These are phyloP conservation scores for Haplosporangium sp. DNA, from an alignment of 371 early-diverging fungal genomes.

Conservation along the genomic window DNA sequence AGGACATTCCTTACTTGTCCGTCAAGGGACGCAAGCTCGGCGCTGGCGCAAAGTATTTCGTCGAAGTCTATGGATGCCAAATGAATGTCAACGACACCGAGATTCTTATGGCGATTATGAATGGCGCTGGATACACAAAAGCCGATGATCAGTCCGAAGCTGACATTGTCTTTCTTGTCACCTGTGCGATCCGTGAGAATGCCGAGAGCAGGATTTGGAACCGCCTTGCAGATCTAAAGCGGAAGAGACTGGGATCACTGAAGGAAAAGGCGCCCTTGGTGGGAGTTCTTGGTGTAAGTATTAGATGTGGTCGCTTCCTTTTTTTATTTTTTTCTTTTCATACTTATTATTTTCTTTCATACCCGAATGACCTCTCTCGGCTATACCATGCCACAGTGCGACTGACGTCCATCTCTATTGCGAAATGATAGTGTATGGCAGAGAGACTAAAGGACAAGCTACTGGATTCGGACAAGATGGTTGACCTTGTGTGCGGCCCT, in stretches of 20 bases:
- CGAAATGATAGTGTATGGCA: constrained; percentile 71
- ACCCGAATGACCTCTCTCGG: not conserved
- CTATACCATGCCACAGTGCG: not conserved
- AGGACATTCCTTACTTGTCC: constrained; percentile 67
- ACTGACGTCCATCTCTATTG: not conserved
- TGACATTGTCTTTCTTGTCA: constrained; percentile 80
- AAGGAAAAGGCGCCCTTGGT: constrained; percentile 70
- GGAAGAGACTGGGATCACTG: constrained; percentile 63
- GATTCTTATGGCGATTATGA: constrained; percentile 80
- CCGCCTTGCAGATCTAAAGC: constrained; percentile 68
- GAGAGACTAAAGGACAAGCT: constrained; percentile 80
- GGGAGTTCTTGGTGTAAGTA: constrained; percentile 79
- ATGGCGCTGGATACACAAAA: constrained; percentile 74
- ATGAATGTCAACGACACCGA: constrained; percentile 88
- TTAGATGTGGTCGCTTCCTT: too few relatives aligned
- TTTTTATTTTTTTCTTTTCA: not conserved
- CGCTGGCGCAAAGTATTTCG: constrained; percentile 64
- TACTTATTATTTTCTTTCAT: not conserved
- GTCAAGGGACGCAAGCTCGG: constrained; percentile 57
- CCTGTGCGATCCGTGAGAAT: constrained; percentile 84
- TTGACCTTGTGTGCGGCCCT: constrained; percentile 85
- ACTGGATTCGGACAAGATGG: constrained; percentile 76
- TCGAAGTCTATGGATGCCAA: constrained; percentile 87
- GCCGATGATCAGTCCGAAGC: constrained; percentile 68
- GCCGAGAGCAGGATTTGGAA: constrained; percentile 84